phyloP scores from a whole-genome alignment of 176 grass and related monocot species.

The Rhipidocladum racemiflorum region DNA sequence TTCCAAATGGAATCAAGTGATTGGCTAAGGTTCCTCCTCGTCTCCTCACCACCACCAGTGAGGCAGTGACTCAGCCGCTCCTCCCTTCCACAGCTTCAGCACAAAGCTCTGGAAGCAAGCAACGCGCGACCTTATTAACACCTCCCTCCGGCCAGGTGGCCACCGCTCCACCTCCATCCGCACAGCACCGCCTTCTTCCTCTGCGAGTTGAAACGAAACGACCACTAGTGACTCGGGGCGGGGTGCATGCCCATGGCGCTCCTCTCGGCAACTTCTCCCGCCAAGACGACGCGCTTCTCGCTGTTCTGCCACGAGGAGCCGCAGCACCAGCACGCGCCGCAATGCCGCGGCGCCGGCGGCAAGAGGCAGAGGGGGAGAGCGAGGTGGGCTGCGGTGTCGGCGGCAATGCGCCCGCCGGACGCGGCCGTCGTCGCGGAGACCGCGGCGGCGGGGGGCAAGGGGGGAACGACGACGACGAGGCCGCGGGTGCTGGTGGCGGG shows the following conservation, averaged over 20 bases:
- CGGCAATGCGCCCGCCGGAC: constrained; percentile 4
- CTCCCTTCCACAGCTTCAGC: neutral
- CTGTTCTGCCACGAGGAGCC: constrained; percentile 39
- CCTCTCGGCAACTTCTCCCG: constrained; percentile 39
- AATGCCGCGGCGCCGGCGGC: neutral
- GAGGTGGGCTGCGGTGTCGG: neutral
- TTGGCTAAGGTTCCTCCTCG: constrained; percentile 37
- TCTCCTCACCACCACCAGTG: constrained; percentile 33
- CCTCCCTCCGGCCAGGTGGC: neutral
- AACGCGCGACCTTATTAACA: neutral
- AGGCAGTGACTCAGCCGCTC: neutral
- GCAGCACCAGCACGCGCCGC: constrained; percentile 1
- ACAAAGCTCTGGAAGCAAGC: constrained; percentile 27
- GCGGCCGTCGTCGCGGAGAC: neutral
- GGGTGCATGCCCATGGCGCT: constrained; percentile 44
- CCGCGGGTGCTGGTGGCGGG: constrained; percentile 73
- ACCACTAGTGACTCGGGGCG: neutral
- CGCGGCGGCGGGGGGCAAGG: neutral
- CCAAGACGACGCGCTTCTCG: constrained; percentile 38
- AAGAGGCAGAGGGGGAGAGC: neutral
- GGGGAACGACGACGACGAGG: neutral
- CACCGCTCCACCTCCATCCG: neutral
- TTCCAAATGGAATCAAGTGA: constrained; percentile 39
- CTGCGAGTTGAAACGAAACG: neutral
- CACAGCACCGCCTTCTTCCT: neutral